These are phyloP conservation scores for Pleomassaria siparia DNA, from an alignment of 2,329 filamentous ascomycete species.

Conservation along the genomic window DNA sequence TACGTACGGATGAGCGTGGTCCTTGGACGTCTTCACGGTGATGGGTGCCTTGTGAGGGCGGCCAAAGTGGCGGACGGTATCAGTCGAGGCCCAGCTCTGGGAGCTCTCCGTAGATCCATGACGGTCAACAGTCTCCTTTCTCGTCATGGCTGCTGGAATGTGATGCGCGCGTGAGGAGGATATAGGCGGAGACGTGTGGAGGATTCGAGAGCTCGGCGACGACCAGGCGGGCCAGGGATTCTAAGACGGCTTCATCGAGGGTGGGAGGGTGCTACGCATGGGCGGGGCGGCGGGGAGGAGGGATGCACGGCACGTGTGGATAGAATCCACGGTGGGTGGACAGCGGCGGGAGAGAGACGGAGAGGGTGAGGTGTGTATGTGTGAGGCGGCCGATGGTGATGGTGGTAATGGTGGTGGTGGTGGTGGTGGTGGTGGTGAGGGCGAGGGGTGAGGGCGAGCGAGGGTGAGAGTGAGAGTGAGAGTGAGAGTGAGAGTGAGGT, in stretches of 20 bases:
- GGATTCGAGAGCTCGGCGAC: constrained; percentile 34
- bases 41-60: constrained; percentile 42
- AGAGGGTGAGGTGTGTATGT: too few species aligned
- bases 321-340: background rate
- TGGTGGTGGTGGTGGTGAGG: constrained; percentile 4
- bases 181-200: constrained; percentile 7
- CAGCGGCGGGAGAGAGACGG: too few species aligned
- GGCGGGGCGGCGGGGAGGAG: constrained; percentile 8
- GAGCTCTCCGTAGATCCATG: constrained; percentile 68
- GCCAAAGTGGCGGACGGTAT: constrained; percentile 61
- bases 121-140: constrained; percentile 64
- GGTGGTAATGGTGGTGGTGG: constrained; percentile 4
- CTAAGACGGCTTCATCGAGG: constrained; percentile 43
- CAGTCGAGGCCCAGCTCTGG: constrained; percentile 67
- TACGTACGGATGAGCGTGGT: constrained; percentile 49
- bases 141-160: constrained; percentile 57
- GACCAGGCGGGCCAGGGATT: constrained; percentile 13
- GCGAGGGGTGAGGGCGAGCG: background rate
- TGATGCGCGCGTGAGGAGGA: constrained; percentile 5
- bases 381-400: background rate
- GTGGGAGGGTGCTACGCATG: constrained; percentile 29
- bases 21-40: constrained; percentile 60
- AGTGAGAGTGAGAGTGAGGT: too few species aligned
- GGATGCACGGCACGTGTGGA: background rate
- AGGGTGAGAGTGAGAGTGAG: background rate